Evolutionary conservation across 2,329 filamentous ascomycete species (phyloP).

Genomic region (Venturia aucupariae): DNA sequence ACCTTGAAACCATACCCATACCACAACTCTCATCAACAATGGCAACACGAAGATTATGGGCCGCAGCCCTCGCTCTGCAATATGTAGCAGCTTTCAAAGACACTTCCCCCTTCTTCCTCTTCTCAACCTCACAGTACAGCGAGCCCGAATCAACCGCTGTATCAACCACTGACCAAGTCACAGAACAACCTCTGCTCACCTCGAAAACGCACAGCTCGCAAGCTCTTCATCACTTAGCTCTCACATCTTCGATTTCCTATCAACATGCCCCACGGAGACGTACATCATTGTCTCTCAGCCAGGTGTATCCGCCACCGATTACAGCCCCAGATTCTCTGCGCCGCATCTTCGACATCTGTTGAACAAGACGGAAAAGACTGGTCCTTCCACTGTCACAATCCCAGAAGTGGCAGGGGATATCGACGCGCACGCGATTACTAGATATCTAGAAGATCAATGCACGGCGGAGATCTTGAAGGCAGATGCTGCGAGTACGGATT

Average conservation of each 20-base stretch:
- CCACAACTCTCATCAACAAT: slow-evolving; percentile 7
- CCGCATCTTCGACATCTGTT: slow-evolving; percentile 47
- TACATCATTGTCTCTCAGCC: slow-evolving; percentile 76
- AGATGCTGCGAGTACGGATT: slow-evolving; percentile 29
- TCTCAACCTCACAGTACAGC: slow-evolving; percentile 70
- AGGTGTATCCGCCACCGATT: slow-evolving; percentile 61
- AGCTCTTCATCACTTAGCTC: slow-evolving; percentile 34
- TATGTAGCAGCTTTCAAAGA: slow-evolving; percentile 67
- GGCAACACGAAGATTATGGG: slow-evolving; percentile 22
- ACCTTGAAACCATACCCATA: neutral
- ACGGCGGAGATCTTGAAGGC: slow-evolving; percentile 34
- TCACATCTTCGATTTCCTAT: slow-evolving; percentile 41
- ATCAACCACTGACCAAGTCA: neutral
- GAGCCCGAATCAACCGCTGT: slow-evolving; percentile 22
- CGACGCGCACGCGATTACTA: slow-evolving; percentile 34
- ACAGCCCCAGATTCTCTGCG: slow-evolving; percentile 43
- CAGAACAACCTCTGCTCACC: neutral
- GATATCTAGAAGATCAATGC: slow-evolving; percentile 39
- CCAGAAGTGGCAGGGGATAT: slow-evolving; percentile 45
- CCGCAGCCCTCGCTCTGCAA: slow-evolving; percentile 45
- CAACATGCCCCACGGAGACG: slow-evolving; percentile 59
- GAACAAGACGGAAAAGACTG: slow-evolving; percentile 39
- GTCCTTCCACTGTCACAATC: slow-evolving; percentile 43
- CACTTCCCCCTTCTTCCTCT: slow-evolving; percentile 80
- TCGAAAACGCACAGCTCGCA: slow-evolving; percentile 28